Evolutionary conservation across 805 yeast species (phyloP), one percentile per base, ranked within the genome.

Genomic region (Candida khao-thaluensis): DNA sequence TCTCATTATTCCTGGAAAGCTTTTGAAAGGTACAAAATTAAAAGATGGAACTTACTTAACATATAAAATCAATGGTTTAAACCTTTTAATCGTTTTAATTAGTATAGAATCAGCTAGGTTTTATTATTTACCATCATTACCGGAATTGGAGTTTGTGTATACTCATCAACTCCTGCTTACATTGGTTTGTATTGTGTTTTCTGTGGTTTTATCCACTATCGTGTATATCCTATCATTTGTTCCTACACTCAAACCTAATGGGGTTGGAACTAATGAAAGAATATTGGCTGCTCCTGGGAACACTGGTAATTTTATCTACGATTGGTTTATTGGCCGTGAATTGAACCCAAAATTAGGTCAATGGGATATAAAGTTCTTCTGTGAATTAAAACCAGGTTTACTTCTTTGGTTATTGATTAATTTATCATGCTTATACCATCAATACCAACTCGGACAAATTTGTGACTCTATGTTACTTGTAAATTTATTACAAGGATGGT

Each of bases 311-410:
- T 49, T 62, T 0, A 50, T 91, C 7, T 91, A 85, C 57, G 96
- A 93, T 56, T 90, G 96, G 97, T 93, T 89, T 56, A 89, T 93
- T 57, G 99, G 99, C 21, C 79, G 99, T 44, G 98, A 91, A 64
- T 71, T 93, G 55, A 93, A 93, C 59, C 99, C 98, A 18, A 74
- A 98, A 51, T 68, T 86, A 42, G 93, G 95, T 1, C 54, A 74
- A 0, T 79, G 90, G 72, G 99, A 93, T 58, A 79, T 93, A 60
- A 93, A 93, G 64, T 62, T 89, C 50, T 93, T 85, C 54, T 86
- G 96, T 61, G 99, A 93, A 61, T 74, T 93, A 60, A 79, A 96
- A 53, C 99, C 99, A 1, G 99, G 99, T 4, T 71, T 93, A 76
- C 65, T 91, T 38, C 66, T 93, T 30, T 91, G 97, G 96, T 63